Evolutionary conservation across 2,329 filamentous ascomycete species (phyloP).

Genomic region (Trichoderma simmonsii): DNA sequence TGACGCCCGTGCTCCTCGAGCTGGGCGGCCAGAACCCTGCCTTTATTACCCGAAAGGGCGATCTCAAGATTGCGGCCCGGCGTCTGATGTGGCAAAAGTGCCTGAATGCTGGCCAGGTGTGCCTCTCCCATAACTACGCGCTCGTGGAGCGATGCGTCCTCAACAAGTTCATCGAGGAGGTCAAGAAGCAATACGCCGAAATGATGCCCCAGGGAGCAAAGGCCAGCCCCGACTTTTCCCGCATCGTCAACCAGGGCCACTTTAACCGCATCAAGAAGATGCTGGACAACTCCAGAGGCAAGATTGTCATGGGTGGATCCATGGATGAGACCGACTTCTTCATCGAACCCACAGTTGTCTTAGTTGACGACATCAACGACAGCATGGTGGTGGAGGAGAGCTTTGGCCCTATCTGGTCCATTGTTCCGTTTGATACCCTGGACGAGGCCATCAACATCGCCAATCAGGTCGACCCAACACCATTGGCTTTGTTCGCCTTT

Average conservation of each 20-base stretch:
- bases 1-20: slow-evolving; percentile 87
- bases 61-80: slow-evolving; percentile 76
- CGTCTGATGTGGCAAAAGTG: slow-evolving; percentile 87
- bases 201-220: slow-evolving; percentile 84
- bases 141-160: slow-evolving; percentile 75
- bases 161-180: slow-evolving; percentile 66
- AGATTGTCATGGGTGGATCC: slow-evolving; percentile 81
- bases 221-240: slow-evolving; percentile 71
- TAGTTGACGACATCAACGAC: slow-evolving; percentile 64
- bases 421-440: slow-evolving; percentile 74
- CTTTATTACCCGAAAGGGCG: slow-evolving; percentile 80
- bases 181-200: slow-evolving; percentile 67
- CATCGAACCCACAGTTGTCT: slow-evolving; percentile 91
- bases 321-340: slow-evolving; percentile 77
- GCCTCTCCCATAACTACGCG: slow-evolving; percentile 89
- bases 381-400: slow-evolving; percentile 83
- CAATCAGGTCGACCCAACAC: slow-evolving; percentile 77
- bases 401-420: slow-evolving; percentile 88
- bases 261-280: slow-evolving; percentile 85
- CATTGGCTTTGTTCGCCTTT: slow-evolving; percentile 81
- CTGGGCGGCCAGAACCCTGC: slow-evolving; percentile 90
- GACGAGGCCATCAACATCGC: slow-evolving; percentile 82
- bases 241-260: slow-evolving; percentile 76
- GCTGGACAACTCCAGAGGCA: slow-evolving; percentile 79
- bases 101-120: slow-evolving; percentile 85